Evolutionary conservation across 768 basidiomycete species (phyloP), one percentile per base, ranked within the genome.

Genomic region (Suillus subaureus): DNA sequence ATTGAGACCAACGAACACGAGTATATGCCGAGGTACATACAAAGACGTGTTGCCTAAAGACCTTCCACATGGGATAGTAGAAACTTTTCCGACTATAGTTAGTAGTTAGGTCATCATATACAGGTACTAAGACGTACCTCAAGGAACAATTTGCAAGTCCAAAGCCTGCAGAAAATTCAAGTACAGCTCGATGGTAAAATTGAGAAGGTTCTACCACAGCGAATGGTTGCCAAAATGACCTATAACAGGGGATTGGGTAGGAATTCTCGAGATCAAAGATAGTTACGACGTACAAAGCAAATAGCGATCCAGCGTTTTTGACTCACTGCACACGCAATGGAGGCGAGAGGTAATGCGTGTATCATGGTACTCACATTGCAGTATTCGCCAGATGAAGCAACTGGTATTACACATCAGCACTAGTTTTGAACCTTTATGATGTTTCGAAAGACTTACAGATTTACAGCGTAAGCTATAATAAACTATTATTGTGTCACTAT

Each of bases 371-470:
- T 65, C 57, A 71, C 70, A 28, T 60, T 65, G 65, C 67, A 67
- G 66, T 23, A 71, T 64, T 23, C 70, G 70, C 70, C 70, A 71
- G 35, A 71, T 39, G 33, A 69, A 71, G 47, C 58, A 69, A 12
- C 70, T 71, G 54, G 26, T 28, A 23, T 26, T 2, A 11, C 66
- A 9, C 8, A 6, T 64, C 12, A 40, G 31, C 21, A 21, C 28
- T 18, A 61, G 16, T 12, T n/a, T 26, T 1, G 1, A 35, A 31
- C 18, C 12, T 43, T 31, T 16, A 26, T 6, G 5, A 40, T 43
- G 35, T 6, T 58, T 18, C 6, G 4, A 21, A 26, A 64, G 23
- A 35, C 63, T 40, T 16, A 64, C 63, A 64, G 16, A 62, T 64
- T 64, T 18, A 62, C 63, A 37, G 56, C 15, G 33, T 64, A 64